Percentiles rank a stretch among this genome's conserved stretches.
These are phyloP conservation scores for Fraxinus angustifolia DNA, from an alignment of 305 asterid species.

Conservation along the genomic window DNA sequence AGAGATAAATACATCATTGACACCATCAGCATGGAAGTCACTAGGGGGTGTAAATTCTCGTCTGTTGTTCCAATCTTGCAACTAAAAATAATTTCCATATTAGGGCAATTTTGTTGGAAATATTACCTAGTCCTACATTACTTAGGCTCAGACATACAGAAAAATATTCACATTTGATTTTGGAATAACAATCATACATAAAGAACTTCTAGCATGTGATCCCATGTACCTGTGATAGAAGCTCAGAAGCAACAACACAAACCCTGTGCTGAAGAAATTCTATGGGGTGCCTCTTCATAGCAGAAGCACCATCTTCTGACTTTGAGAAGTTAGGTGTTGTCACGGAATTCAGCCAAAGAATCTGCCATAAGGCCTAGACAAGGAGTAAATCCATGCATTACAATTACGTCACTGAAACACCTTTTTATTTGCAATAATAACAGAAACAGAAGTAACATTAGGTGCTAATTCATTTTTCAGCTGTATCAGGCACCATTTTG, in stretches of 20 bases:
- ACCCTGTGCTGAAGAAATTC: conserved; percentile 89
- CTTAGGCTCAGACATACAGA: conserved; percentile 11
- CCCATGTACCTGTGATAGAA: conserved; percentile 79
- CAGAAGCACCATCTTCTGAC: conserved; percentile 37
- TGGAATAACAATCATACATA: conserved; percentile 19
- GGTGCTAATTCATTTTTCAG: neutral
- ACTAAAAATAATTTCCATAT: conserved; percentile 45
- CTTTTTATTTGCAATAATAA: neutral
- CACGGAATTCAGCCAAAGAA: conserved; percentile 82
- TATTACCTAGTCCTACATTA: conserved; percentile 3
- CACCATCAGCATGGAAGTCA: conserved; percentile 97
- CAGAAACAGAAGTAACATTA: conserved; percentile 1
- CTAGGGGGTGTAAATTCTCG: conserved; percentile 78
- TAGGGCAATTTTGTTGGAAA: conserved; percentile 27
- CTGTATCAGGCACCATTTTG: conserved; percentile 9
- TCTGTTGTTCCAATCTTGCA: conserved; percentile 99
- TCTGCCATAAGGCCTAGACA: conserved; percentile 88
- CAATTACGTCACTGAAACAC: neutral
- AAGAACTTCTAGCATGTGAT: conserved; percentile 21
- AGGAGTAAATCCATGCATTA: conserved; percentile 22
- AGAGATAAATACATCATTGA: conserved; percentile 66
- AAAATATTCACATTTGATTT: conserved; percentile 8
- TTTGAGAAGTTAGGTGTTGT: conserved; percentile 53
- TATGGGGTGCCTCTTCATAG: conserved; percentile 66
- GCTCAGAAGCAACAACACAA: conserved; percentile 85